Percentiles rank a stretch among this genome's conserved stretches.
Evolutionary conservation across 1,284 basidiomycete species (phyloP).

Genomic region (Kalmanozyma brasiliensis): DNA sequence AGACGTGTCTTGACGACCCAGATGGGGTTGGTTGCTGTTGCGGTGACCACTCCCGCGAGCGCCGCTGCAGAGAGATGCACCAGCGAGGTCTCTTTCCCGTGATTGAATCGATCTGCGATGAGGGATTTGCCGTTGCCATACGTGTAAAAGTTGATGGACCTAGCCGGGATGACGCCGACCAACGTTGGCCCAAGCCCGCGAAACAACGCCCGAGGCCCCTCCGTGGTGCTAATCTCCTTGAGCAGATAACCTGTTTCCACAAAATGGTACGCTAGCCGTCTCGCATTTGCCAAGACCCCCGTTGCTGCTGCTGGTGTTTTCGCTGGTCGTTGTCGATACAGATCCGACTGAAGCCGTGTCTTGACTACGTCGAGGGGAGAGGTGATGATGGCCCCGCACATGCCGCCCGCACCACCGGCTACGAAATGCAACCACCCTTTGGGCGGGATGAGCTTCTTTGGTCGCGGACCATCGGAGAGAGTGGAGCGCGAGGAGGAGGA

Average conservation of each 20-base stretch:
- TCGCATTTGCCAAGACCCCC: conserved; percentile 64
- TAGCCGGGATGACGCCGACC: conserved; percentile 90
- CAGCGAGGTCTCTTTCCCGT: conserved; percentile 81
- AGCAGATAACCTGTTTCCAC: conserved; percentile 93
- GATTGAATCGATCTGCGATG: conserved; percentile 83
- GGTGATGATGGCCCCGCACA: conserved; percentile 96
- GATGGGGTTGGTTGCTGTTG: conserved; percentile 93
- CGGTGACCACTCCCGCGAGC: conserved; percentile 80
- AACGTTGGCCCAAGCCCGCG: conserved; percentile 94
- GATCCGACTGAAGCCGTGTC: conserved; percentile 90
- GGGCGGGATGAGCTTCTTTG: conserved; percentile 46
- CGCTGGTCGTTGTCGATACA: conserved; percentile 74
- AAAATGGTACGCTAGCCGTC: conserved; percentile 85
- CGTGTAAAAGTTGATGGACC: conserved; percentile 94
- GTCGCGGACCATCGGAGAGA: background rate
- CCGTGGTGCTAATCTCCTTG: conserved; percentile 73
- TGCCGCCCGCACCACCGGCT: conserved; percentile 80
- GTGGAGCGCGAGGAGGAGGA: conserved; percentile 21
- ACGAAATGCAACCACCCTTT: conserved; percentile 70
- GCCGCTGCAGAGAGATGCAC: conserved; percentile 90
- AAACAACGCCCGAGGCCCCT: conserved; percentile 90
- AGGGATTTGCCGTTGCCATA: conserved; percentile 96
- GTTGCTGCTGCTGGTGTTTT: conserved; percentile 10
- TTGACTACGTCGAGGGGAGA: conserved; percentile 98
- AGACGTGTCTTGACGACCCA: conserved; percentile 98